These are phyloP conservation scores for Colletotrichum eleusines DNA, from an alignment of 2,329 filamentous ascomycete species.

Conservation along the genomic window DNA sequence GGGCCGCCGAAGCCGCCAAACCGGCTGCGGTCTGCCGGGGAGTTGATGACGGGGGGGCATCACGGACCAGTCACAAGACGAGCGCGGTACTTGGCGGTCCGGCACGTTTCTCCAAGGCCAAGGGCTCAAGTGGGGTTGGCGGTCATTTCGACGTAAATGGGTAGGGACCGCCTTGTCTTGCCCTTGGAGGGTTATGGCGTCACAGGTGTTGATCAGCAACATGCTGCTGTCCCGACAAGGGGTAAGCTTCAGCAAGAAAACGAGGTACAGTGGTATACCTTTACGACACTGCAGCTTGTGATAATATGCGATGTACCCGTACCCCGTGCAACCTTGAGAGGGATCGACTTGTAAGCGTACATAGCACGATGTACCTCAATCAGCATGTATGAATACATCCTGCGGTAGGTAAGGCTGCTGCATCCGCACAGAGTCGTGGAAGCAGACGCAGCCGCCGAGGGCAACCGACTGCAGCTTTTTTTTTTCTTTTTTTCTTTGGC, in stretches of 20 bases:
- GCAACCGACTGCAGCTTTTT: background rate
- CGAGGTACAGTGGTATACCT: background rate
- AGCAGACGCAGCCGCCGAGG: background rate
- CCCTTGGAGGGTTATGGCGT: slow-evolving; percentile 47
- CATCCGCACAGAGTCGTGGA: background rate
- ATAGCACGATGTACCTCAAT: no score
- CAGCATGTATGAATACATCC: background rate
- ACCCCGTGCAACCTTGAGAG: no score
- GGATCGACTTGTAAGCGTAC: no score
- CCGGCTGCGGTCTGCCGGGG: slow-evolving; percentile 39
- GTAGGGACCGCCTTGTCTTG: slow-evolving; percentile 27
- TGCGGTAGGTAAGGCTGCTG: background rate
- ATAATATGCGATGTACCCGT: no score
- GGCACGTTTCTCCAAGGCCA: slow-evolving; percentile 1
- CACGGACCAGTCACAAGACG: slow-evolving; percentile 28
- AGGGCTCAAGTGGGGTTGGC: slow-evolving; percentile 26
- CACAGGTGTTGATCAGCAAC: slow-evolving; percentile 49
- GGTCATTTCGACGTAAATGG: slow-evolving; percentile 14
- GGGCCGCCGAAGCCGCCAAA: slow-evolving; percentile 35
- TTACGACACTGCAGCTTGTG: no score
- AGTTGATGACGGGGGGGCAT: slow-evolving; percentile 29
- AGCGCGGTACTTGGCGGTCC: slow-evolving; percentile 26
- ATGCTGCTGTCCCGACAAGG: slow-evolving; percentile 10
- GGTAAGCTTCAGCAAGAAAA: background rate
- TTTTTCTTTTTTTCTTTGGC: no score